Base-by-base conservation (phyloP, 2,329 filamentous ascomycete genomes). In the Cladophialophora bantiana region DNA sequence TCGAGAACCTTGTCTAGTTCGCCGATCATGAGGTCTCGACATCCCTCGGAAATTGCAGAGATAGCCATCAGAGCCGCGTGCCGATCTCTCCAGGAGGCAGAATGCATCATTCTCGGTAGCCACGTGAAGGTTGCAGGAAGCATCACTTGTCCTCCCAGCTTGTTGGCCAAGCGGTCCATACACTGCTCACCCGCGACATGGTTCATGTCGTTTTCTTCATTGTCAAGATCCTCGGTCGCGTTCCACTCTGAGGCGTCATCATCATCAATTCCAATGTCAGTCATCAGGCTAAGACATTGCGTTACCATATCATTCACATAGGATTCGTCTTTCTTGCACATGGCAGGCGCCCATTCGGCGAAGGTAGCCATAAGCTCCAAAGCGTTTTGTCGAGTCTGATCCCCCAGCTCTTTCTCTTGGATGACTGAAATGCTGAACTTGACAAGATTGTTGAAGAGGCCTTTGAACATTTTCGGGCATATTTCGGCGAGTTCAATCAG, bases 41-140 rank as follows among this genome's bases (percentile, higher is more conserved):
- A 99, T 42, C 95, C 95, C 79, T 99, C 95, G 0, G 95, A 98
- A 70, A 99, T 99, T 71, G 95, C 95, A 2, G 94, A 98, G 68
- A 99, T 97, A 31, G 95, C 95, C 95, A 99, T 99, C 60, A 99
- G 86, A 55, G 95, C 95, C 36, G 95, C 95, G 78, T 99, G 95
- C 69, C 94, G 89, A 78, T 99, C 95, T 75, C 92, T 89, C 95
- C 95, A 99, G 35, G 93, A 88, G 73, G 92, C 90, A 1, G 95
- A 98, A 62, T 90, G 92, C 89, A 98, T 96, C 95, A 99, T 99
- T 70, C 93, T 88, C 9, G 95, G 95, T 45, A 99, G 88, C 95
- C 95, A 99, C 78, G 91, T 90, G 81, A 98, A 99, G 0, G 94
- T 98, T 0, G 94, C 94, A 35, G 92, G 92, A 20, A 99, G 84